These are phyloP conservation scores for Rhizopogon sp. DNA, from an alignment of 768 basidiomycete genomes.

Conservation along the genomic window DNA sequence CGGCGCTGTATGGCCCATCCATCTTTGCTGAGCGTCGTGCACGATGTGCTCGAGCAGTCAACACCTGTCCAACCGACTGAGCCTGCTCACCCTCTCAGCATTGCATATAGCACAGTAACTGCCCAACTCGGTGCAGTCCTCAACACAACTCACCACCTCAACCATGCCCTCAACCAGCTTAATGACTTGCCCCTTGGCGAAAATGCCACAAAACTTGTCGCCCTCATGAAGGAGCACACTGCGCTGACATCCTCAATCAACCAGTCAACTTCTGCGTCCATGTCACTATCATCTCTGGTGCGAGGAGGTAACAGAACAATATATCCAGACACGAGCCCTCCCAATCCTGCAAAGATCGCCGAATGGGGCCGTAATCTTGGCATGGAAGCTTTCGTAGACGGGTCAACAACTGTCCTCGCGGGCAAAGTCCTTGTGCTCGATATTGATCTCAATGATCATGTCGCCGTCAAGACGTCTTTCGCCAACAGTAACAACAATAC, in stretches of 20 bases:
- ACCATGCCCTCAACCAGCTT: constrained; percentile 44
- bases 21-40: constrained; percentile 20
- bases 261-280: constrained; percentile 16
- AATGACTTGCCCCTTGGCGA: constrained; percentile 43
- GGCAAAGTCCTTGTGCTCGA: constrained; percentile 82
- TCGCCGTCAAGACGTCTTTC: constrained; percentile 69
- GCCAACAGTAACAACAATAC: constrained; percentile 47
- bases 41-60: constrained; percentile 25
- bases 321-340: constrained; percentile 25
- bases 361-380: constrained; percentile 60
- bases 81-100: constrained; percentile 22
- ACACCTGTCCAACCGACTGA: constrained; percentile 15
- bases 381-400: constrained; percentile 73
- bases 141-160: constrained; percentile 46
- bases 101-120: constrained; percentile 11
- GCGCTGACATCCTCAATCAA: constrained; percentile 29
- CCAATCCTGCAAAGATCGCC: constrained; percentile 38
- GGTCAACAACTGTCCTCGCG: constrained; percentile 58
- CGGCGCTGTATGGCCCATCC: constrained; percentile 8
- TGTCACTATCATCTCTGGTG: constrained; percentile 11
- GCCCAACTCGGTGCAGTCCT: constrained; percentile 46
- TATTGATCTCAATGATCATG: constrained; percentile 49
- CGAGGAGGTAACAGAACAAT: constrained; percentile 11
- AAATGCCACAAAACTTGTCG: constrained; percentile 62
- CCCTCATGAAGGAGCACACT: constrained; percentile 62